These are phyloP conservation scores for Wickerhamia fluorescens DNA, from an alignment of 805 yeast genomes.

Conservation along the genomic window DNA sequence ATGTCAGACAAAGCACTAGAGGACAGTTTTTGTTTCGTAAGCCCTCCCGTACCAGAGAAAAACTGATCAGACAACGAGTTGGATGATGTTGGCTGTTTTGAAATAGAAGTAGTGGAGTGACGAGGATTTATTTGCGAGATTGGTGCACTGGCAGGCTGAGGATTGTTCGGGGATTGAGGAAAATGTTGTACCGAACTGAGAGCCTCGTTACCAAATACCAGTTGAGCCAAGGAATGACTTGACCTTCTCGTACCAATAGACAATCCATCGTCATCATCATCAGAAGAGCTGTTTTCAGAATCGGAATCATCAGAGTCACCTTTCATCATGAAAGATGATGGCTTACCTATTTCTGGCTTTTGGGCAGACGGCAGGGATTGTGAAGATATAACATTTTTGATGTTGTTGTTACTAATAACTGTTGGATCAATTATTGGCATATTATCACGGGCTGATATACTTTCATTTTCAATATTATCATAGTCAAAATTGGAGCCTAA, in stretches of 20 bases:
- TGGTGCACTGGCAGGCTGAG: slow-evolving; percentile 20
- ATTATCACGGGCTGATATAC: too few relatives aligned
- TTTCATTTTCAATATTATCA: slow-evolving; percentile 24
- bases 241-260: slow-evolving; percentile 33
- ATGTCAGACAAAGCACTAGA: slow-evolving; percentile 13
- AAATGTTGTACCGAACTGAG: slow-evolving; percentile 13
- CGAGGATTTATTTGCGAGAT: slow-evolving; percentile 26
- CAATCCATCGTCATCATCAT: slow-evolving; percentile 23
- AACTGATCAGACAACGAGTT: slow-evolving; percentile 33
- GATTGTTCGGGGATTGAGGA: slow-evolving; percentile 13
- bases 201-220: slow-evolving; percentile 21
- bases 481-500: slow-evolving; percentile 35
- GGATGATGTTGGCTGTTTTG: slow-evolving; percentile 38
- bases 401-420: slow-evolving; percentile 8
- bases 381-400: slow-evolving; percentile 1
- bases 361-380: background rate
- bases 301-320: slow-evolving; percentile 4
- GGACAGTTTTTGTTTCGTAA: slow-evolving; percentile 7
- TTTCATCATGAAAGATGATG: slow-evolving; percentile 9
- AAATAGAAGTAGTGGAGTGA: slow-evolving; percentile 26
- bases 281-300: slow-evolving; percentile 9
- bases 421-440: slow-evolving; percentile 22
- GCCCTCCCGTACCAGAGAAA: slow-evolving; percentile 18
- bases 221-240: slow-evolving; percentile 38
- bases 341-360: too few relatives aligned